A percentile compares a stretch with the other conserved stretches of the same genome.
phyloP scores from a whole-genome alignment of 176 grass and related monocot genomes.

The Microstegium vimineum region DNA sequence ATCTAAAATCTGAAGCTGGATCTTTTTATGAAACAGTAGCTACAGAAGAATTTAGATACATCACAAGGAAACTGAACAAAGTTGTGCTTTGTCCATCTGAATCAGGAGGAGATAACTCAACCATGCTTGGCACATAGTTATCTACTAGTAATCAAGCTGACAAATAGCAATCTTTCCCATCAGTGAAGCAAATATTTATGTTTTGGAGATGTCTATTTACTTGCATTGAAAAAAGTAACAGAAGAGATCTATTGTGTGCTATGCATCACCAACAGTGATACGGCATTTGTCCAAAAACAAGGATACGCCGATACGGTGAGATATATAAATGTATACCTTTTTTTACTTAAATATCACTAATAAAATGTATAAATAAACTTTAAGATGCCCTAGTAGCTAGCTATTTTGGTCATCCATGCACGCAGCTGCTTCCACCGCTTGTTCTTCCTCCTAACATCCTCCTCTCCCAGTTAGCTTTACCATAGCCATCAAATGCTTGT shows the following conservation, averaged over 20 bases:
- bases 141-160: not conserved
- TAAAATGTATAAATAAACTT: not conserved
- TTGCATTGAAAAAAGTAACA: not conserved
- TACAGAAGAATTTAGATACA: not conserved
- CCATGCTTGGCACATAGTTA: not conserved
- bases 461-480: not conserved
- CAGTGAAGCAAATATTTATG: not conserved
- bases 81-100: not conserved
- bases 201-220: conserved; percentile 10
- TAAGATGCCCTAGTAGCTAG: not conserved
- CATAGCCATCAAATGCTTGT: not conserved
- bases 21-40: not conserved
- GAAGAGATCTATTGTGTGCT: not conserved
- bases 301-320: not conserved
- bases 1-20: not conserved
- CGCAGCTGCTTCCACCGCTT: not conserved
- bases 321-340: not conserved
- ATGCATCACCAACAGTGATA: not conserved
- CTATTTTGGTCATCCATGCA: not conserved
- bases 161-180: not conserved
- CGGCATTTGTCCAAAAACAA: not conserved
- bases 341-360: too few relatives aligned
- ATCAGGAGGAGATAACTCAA: not conserved
- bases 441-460: not conserved
- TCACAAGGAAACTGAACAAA: conserved; percentile 8